These are phyloP conservation scores for Podaxis sp. DNA, from an alignment of 768 basidiomycete genomes.

Conservation along the genomic window DNA sequence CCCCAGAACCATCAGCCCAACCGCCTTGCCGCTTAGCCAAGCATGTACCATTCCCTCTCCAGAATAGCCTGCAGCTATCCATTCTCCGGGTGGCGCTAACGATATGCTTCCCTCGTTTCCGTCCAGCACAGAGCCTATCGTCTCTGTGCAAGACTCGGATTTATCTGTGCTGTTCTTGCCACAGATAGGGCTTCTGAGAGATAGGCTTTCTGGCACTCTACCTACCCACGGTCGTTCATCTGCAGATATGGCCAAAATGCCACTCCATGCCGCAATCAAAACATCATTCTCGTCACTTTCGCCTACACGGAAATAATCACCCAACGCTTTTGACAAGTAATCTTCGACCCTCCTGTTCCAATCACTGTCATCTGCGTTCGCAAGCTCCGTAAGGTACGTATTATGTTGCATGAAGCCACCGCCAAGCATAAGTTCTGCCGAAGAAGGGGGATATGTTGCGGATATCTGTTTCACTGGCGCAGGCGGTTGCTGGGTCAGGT, in stretches of 20 bases:
- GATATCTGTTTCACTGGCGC: constrained; percentile 1
- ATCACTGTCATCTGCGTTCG: constrained; percentile 36
- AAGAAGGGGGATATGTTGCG: constrained; percentile 16
- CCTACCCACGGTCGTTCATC: constrained; percentile 74
- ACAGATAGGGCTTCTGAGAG: constrained; percentile 34
- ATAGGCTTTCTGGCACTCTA: constrained; percentile 48
- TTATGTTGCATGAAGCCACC: constrained; percentile 47
- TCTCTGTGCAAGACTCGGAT: constrained; percentile 11
- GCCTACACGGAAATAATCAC: constrained; percentile 46
- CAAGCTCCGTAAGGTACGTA: constrained; percentile 33
- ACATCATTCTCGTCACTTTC: constrained; percentile 22
- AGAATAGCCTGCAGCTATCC: constrained; percentile 69
- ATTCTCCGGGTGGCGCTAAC: constrained; percentile 54
- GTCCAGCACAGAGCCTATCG: background rate
- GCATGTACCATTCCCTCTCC: constrained; percentile 78
- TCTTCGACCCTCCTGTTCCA: constrained; percentile 28
- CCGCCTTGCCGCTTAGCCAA: constrained; percentile 59
- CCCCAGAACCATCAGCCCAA: constrained; percentile 60
- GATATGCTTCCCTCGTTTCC: background rate
- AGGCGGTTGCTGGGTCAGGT: constrained; percentile 61
- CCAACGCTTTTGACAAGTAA: constrained; percentile 41
- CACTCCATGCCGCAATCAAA: constrained; percentile 63
- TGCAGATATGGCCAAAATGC: constrained; percentile 59
- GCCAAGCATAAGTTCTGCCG: constrained; percentile 66
- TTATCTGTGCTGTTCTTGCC: background rate